Percentiles rank a stretch among this genome's conserved stretches.
These are phyloP conservation scores for Neolentinus lepideus DNA, from an alignment of 1,284 basidiomycete genomes.

Conservation along the genomic window DNA sequence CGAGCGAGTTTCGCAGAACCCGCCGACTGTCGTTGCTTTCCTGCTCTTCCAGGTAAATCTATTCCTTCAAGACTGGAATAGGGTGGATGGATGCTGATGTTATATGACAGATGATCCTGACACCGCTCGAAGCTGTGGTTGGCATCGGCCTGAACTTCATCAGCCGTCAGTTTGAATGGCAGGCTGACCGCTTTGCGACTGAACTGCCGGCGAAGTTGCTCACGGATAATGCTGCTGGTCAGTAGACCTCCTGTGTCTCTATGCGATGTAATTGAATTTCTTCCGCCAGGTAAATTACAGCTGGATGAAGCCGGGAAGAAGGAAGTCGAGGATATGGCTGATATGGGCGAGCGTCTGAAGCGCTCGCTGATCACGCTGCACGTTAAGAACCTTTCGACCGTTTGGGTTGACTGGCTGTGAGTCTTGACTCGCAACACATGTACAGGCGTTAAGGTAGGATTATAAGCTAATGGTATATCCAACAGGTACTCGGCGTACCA, in stretches of 20 bases:
- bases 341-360: constrained; percentile 77
- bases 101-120: constrained; percentile 64
- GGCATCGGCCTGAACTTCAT: constrained; percentile 75
- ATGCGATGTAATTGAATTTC: background rate
- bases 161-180: constrained; percentile 81
- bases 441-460: no score
- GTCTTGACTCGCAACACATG: no score
- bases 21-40: constrained; percentile 87
- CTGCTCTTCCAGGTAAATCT: constrained; percentile 67
- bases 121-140: constrained; percentile 76
- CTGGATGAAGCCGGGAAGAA: constrained; percentile 30
- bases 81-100: background rate
- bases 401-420: constrained; percentile 87
- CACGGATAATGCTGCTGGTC: background rate
- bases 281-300: constrained; percentile 17
- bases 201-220: constrained; percentile 35
- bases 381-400: constrained; percentile 85
- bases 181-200: constrained; percentile 81
- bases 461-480: background rate
- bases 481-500: constrained; percentile 84
- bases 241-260: background rate
- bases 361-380: constrained; percentile 78
- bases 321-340: constrained; percentile 41
- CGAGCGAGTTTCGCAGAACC: constrained; percentile 49
- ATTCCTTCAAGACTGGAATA: background rate